phyloP scores from a whole-genome alignment of 2,329 filamentous ascomycete species.

The Aspergillus fumigatiaffinis region DNA sequence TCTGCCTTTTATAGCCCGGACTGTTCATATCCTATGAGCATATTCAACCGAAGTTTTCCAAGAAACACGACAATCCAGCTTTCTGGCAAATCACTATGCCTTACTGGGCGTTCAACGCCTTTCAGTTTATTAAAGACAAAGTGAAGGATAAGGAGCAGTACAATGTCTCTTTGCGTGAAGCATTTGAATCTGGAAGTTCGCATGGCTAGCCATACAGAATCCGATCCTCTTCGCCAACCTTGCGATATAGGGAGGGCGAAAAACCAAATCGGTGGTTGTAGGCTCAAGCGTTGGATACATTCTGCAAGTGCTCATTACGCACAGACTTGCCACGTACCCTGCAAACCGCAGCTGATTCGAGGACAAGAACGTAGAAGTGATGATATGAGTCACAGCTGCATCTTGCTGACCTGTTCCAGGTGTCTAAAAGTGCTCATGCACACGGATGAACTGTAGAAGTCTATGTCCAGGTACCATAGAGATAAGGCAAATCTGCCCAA shows the following conservation, averaged over 20 bases:
- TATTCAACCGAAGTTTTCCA: constrained; percentile 21
- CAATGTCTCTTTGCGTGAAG: constrained; percentile 11
- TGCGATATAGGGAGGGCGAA: not conserved
- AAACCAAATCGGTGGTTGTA: no score
- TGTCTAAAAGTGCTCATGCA: not conserved
- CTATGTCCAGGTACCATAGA: no score
- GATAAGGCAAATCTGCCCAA: not conserved
- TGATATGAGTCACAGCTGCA: not conserved
- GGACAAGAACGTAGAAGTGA: not conserved
- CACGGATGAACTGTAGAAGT: not conserved
- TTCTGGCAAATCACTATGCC: constrained; percentile 17
- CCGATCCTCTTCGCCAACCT: not conserved
- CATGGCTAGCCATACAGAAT: not conserved
- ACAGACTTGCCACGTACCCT: no score
- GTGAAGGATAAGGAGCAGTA: constrained; percentile 20
- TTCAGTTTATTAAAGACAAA: constrained; percentile 13
- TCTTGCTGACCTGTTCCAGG: not conserved
- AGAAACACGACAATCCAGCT: constrained; percentile 10
- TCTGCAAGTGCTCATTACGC: no score
- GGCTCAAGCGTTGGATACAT: no score
- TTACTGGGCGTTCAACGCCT: constrained; percentile 17
- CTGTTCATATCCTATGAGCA: constrained; percentile 15
- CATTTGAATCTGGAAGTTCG: constrained; percentile 3
- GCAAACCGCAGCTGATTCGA: not conserved
- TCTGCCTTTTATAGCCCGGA: constrained; percentile 3